Evolutionary conservation across 352 stramenopile species (phyloP).

Genomic region (Phytophthora macrochlamydospora): DNA sequence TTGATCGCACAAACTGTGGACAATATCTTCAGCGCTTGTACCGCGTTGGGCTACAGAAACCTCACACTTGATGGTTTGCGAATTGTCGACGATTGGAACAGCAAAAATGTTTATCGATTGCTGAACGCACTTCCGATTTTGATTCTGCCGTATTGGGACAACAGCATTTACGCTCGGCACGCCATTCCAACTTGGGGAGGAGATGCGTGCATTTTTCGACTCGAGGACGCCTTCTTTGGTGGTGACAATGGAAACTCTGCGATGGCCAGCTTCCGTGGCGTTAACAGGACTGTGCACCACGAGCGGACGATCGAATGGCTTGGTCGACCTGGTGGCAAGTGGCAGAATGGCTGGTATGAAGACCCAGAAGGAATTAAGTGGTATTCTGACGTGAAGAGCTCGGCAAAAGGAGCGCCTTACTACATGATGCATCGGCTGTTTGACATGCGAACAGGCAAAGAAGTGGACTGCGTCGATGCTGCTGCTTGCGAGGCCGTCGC

Average conservation of each 20-base stretch:
- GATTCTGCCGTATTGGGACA: conserved; percentile 45
- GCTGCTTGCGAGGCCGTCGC: not conserved
- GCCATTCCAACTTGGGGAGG: conserved; percentile 37
- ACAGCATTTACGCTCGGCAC: conserved; percentile 16
- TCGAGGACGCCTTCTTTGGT: conserved; percentile 6
- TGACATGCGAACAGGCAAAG: conserved; percentile 16
- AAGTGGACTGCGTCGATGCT: conserved; percentile 10
- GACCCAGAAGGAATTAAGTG: conserved; percentile 18
- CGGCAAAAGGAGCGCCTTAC: conserved; percentile 3
- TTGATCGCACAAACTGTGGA: conserved; percentile 22
- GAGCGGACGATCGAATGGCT: conserved; percentile 18
- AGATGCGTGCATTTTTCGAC: conserved; percentile 19
- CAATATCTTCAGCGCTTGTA: conserved; percentile 15
- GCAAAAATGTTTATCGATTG: conserved; percentile 10
- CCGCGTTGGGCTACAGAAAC: conserved; percentile 17
- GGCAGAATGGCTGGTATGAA: conserved; percentile 33
- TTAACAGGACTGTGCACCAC: conserved; percentile 16
- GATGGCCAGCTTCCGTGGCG: conserved; percentile 4
- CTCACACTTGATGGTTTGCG: conserved; percentile 28
- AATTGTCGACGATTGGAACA: conserved; percentile 22
- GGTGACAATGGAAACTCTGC: not conserved
- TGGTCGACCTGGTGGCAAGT: conserved; percentile 6
- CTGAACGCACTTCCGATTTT: conserved; percentile 35
- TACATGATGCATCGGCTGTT: conserved; percentile 20
- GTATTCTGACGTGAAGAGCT: conserved; percentile 29